Evolutionary conservation across 805 yeast genomes (phyloP).

Genomic region (Saccharomycopsis schoenii): DNA sequence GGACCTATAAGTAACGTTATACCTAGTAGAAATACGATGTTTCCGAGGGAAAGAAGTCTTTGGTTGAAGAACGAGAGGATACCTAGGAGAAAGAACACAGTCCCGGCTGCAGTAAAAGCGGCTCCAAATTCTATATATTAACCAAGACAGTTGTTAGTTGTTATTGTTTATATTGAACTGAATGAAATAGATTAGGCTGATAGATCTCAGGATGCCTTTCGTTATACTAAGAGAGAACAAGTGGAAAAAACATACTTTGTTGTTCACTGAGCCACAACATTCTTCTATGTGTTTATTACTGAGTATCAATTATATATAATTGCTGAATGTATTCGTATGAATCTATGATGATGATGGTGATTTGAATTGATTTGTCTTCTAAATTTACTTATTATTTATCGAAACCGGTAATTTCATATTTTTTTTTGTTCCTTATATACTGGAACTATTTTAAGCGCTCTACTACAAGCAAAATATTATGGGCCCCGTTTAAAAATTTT

Average conservation of each 20-base stretch:
- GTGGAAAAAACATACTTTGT: slow-evolving; percentile 13
- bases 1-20: slow-evolving; percentile 80
- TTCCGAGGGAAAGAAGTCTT: slow-evolving; percentile 83
- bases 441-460: background rate
- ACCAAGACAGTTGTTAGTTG: background rate
- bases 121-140: slow-evolving; percentile 18
- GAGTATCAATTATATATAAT: too few species aligned
- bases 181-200: background rate
- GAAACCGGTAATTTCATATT: too few species aligned
- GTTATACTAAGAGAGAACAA: background rate
- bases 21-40: slow-evolving; percentile 71
- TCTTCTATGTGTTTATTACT: background rate
- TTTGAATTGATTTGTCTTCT: background rate
- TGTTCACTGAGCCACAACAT: slow-evolving; percentile 19
- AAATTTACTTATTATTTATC: background rate
- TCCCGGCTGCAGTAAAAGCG: slow-evolving; percentile 29
- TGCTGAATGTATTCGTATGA: too few species aligned
- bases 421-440: background rate
- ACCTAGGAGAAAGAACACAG: slow-evolving; percentile 71
- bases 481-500: background rate
- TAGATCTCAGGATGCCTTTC: background rate
- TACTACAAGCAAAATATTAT: background rate
- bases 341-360: background rate
- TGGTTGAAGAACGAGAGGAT: slow-evolving; percentile 80
- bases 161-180: background rate